phyloP scores from a whole-genome alignment of 345 rosid genomes.

The Litchi chinensis region DNA sequence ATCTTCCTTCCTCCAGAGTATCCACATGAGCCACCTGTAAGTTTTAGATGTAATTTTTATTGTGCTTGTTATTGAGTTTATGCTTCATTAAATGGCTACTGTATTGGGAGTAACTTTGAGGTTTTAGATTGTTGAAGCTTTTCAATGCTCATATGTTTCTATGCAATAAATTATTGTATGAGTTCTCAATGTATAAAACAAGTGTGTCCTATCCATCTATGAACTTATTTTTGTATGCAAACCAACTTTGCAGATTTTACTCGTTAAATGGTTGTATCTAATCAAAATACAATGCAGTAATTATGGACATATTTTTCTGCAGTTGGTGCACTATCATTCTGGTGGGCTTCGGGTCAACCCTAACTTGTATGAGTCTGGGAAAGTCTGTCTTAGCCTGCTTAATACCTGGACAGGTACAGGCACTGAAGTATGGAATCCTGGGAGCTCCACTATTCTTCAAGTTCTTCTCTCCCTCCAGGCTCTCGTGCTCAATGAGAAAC shows the following conservation, averaged over 20 bases:
- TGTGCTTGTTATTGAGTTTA: constrained; percentile 6
- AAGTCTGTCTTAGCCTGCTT: constrained; percentile 86
- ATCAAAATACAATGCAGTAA: constrained; percentile 10
- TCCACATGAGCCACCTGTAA: constrained; percentile 91
- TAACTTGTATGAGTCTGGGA: constrained; percentile 87
- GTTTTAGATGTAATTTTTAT: constrained; percentile 28
- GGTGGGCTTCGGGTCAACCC: constrained; percentile 93
- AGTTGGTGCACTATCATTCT: constrained; percentile 84
- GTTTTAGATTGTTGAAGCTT: background rate
- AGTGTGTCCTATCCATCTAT: background rate
- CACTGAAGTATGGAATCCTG: constrained; percentile 88
- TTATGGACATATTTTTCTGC: constrained; percentile 22
- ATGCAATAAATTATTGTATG: background rate
- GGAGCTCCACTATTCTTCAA: constrained; percentile 79
- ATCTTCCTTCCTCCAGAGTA: constrained; percentile 79
- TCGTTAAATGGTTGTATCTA: background rate
- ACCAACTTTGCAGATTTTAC: background rate
- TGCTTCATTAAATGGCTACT: constrained; percentile 12
- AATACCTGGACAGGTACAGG: constrained; percentile 94
- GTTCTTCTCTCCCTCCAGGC: constrained; percentile 95
- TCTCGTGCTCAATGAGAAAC: constrained; percentile 95
- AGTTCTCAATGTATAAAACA: background rate
- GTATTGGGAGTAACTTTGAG: background rate
- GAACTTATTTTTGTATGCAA: background rate
- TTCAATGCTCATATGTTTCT: background rate